These are phyloP conservation scores for Cicer judaicum DNA, from an alignment of 306 rosid species.

Conservation along the genomic window DNA sequence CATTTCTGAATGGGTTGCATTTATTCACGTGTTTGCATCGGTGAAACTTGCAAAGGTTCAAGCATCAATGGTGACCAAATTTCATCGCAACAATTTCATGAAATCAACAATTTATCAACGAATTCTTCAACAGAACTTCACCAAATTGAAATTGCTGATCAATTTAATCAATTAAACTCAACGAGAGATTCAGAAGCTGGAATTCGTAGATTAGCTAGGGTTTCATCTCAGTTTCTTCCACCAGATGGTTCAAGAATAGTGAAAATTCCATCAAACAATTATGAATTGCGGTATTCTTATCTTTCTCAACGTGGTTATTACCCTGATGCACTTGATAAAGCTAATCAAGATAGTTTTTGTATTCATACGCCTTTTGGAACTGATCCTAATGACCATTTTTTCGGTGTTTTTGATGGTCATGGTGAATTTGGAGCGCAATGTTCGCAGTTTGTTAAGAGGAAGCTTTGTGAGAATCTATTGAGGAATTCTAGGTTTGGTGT, in stretches of 20 bases:
- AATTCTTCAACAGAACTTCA: constrained; percentile 47
- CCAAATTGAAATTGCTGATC: constrained; percentile 60
- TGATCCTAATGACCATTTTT: constrained; percentile 76
- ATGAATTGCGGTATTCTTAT: constrained; percentile 72
- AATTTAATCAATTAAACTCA: constrained; percentile 52
- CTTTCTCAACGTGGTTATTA: constrained; percentile 92
- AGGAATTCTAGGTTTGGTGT: constrained; percentile 58
- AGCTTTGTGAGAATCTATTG: constrained; percentile 88
- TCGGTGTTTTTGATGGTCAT: constrained; percentile 96
- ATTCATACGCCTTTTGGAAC: constrained; percentile 91
- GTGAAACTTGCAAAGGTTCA: constrained; percentile 59
- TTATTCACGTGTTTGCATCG: constrained; percentile 83
- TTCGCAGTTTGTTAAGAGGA: constrained; percentile 83
- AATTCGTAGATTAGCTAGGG: constrained; percentile 84
- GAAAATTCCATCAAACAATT: constrained; percentile 63
- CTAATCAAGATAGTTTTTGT: constrained; percentile 95
- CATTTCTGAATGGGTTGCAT: constrained; percentile 78
- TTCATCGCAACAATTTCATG: constrained; percentile 45
- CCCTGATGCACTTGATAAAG: constrained; percentile 97
- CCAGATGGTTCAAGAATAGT: constrained; percentile 82
- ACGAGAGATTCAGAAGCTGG: constrained; percentile 76
- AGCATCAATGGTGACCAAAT: constrained; percentile 56
- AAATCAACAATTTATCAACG: constrained; percentile 47
- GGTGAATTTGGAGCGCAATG: constrained; percentile 93
- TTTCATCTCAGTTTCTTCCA: constrained; percentile 90